Conservation (phyloP, 2,329 filamentous ascomycete genomes). For the Cladophialophora immunda region DNA sequence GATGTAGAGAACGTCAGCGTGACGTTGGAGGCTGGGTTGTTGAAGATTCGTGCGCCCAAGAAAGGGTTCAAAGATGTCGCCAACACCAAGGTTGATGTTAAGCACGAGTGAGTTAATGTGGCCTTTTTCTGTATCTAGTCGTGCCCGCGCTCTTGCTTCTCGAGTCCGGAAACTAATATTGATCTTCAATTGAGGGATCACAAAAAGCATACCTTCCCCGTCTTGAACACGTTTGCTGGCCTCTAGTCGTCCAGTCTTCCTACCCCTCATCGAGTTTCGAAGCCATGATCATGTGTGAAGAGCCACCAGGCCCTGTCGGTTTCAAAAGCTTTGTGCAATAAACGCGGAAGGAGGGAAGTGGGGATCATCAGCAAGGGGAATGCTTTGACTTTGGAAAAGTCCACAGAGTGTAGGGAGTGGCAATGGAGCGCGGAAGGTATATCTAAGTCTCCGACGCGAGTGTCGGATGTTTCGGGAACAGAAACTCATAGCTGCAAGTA, state of each 20-base stretch:
- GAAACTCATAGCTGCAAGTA: not conserved
- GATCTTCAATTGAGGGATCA: slow-evolving; percentile 16
- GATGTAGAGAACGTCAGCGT: slow-evolving; percentile 37
- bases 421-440: not conserved
- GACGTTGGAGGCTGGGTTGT: slow-evolving; percentile 35
- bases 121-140: slow-evolving; percentile 20
- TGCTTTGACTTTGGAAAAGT: not conserved
- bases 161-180: slow-evolving; percentile 10
- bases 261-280: not conserved
- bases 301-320: not conserved
- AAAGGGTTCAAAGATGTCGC: slow-evolving; percentile 32
- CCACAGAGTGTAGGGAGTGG: not conserved
- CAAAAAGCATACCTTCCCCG: slow-evolving; percentile 19
- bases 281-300: not conserved
- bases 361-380: not conserved
- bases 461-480: not conserved
- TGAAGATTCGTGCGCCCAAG: slow-evolving; percentile 38
- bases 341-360: not conserved
- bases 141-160: not conserved
- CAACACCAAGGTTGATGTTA: slow-evolving; percentile 34
- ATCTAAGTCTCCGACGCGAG: not conserved
- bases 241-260: not conserved
- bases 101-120: slow-evolving; percentile 36
- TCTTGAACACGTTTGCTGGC: slow-evolving; percentile 22
- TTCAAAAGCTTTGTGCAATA: not conserved